Evolutionary conservation across 2,329 filamentous ascomycete species (phyloP).

Genomic region (Pseudogymnoascus sp.): DNA sequence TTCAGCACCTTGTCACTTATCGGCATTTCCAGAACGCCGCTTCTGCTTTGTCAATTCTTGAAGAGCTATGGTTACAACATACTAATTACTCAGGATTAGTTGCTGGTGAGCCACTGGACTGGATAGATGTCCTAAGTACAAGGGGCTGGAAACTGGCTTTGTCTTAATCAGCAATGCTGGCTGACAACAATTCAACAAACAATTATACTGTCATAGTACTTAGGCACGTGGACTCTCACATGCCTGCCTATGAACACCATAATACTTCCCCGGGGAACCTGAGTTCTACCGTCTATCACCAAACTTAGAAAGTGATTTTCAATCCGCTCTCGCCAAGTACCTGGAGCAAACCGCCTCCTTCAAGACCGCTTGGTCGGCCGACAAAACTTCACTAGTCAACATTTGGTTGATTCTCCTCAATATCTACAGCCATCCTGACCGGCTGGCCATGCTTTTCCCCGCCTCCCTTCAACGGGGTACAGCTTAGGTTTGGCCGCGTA

Average conservation of each 20-base stretch:
- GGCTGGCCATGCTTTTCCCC: background rate
- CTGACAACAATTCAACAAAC: no score
- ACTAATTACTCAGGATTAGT: background rate
- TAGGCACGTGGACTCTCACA: background rate
- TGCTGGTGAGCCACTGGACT: background rate
- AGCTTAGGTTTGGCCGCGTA: background rate
- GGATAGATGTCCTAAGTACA: background rate
- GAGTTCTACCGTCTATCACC: background rate
- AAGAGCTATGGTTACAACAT: conserved; percentile 11
- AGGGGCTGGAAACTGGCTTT: background rate
- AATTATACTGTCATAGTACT: no score
- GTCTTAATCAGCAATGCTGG: background rate
- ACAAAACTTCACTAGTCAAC: background rate
- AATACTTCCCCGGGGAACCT: background rate
- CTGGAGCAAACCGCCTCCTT: background rate
- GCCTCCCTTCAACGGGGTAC: background rate
- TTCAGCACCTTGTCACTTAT: conserved; percentile 1
- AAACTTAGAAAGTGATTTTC: background rate
- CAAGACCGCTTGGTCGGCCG: background rate
- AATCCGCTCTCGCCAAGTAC: background rate
- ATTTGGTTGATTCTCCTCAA: background rate
- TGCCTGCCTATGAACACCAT: background rate
- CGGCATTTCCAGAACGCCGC: conserved; percentile 9
- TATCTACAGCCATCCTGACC: background rate
- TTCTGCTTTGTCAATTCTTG: conserved; percentile 9